Percentiles rank a stretch among this genome's conserved stretches.
Conservation (phyloP, 2,329 filamentous ascomycete genomes). For the Tolypocladium sp. region DNA sequence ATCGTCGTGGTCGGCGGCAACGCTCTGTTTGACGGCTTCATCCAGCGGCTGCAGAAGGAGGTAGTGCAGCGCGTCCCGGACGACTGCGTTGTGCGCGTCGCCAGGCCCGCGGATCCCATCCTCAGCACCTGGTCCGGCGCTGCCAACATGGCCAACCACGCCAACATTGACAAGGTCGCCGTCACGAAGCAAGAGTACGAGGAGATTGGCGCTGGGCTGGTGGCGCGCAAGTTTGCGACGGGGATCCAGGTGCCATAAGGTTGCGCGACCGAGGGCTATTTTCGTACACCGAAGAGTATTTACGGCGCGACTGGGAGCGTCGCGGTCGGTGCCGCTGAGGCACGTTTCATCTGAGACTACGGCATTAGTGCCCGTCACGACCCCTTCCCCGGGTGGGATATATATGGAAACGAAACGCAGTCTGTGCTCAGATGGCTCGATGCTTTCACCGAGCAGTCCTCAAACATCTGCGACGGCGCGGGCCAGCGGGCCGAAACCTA, state of each 20-base stretch:
- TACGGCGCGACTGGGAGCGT: background rate
- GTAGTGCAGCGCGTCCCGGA: slow-evolving; percentile 62
- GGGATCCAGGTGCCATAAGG: slow-evolving; percentile 5
- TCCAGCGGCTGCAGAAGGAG: slow-evolving; percentile 68
- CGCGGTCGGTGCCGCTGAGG: background rate
- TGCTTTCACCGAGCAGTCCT: background rate
- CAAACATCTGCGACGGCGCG: background rate
- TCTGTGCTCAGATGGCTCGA: background rate
- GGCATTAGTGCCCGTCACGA: background rate
- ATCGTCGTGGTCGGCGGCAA: slow-evolving; percentile 86
- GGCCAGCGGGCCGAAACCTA: background rate
- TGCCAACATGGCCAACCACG: slow-evolving; percentile 64
- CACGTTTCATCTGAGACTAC: background rate
- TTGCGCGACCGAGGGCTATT: background rate
- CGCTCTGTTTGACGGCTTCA: slow-evolving; percentile 68
- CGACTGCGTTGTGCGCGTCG: slow-evolving; percentile 70
- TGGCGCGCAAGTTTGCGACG: slow-evolving; percentile 58
- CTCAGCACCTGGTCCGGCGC: slow-evolving; percentile 79
- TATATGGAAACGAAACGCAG: background rate
- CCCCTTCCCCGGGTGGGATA: background rate
- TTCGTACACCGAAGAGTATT: background rate
- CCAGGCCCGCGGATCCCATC: slow-evolving; percentile 61
- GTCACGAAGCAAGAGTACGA: slow-evolving; percentile 90
- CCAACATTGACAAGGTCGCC: slow-evolving; percentile 54
- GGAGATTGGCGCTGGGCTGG: slow-evolving; percentile 71